Conservation (phyloP, 2,329 filamentous ascomycete genomes). For the Claviceps monticola region DNA sequence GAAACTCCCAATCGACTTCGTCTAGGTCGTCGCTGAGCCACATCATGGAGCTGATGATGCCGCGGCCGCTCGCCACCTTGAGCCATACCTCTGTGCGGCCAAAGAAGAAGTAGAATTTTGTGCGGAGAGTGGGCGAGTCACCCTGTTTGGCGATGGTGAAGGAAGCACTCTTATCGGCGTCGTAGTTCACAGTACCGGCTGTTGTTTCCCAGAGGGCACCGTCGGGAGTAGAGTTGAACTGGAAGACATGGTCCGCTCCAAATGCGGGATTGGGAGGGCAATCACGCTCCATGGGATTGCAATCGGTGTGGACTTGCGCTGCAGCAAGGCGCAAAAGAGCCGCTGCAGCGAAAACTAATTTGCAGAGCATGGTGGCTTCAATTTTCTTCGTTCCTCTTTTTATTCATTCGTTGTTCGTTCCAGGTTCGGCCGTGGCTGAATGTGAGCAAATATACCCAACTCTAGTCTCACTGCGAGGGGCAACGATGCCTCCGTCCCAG, state of each 20-base stretch:
- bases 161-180: constrained; percentile 45
- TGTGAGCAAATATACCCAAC: neutral
- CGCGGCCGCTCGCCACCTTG: constrained; percentile 59
- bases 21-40: constrained; percentile 73
- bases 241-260: constrained; percentile 45
- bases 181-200: constrained; percentile 50
- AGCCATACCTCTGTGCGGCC: constrained; percentile 66
- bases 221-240: constrained; percentile 49
- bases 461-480: neutral
- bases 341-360: constrained; percentile 18
- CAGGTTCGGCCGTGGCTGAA: too few relatives aligned
- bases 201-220: constrained; percentile 54
- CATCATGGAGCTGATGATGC: constrained; percentile 73
- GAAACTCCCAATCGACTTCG: constrained; percentile 78
- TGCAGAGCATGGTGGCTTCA: constrained; percentile 5
- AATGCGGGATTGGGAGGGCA: constrained; percentile 63
- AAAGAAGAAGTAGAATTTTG: constrained; percentile 77
- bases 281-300: constrained; percentile 57
- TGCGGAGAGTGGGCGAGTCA: constrained; percentile 66
- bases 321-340: constrained; percentile 31
- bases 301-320: constrained; percentile 65
- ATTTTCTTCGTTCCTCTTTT: neutral
- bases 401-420: neutral
- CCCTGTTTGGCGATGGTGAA: constrained; percentile 59
- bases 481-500: neutral